Evolutionary conservation across 441 rosid species (phyloP), one percentile per base, ranked within the genome.

Genomic region (Omphalea diandra): DNA sequence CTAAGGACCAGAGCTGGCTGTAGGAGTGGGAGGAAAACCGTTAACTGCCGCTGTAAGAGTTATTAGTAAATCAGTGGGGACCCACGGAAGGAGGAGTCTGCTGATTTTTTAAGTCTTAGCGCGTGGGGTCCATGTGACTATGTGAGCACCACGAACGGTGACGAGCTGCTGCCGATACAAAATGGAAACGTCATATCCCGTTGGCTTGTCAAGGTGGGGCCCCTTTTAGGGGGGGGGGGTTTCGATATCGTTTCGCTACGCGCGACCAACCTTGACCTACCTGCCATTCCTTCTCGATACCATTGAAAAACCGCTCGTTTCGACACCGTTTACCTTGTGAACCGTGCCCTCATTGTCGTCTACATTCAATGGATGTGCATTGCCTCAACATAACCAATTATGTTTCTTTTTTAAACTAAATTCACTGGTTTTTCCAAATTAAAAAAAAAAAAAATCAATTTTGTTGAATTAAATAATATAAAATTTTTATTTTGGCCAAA

Each of bases 161-260:
- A 85, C 91, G 85, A 79, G 83, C 65, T 86, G 91, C 91, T 79
- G 83, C 90, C 80, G 68, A 65, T 74, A 15, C 6, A 26, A 50
- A 52, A 70, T 22, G 3, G 9, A 12, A 29, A n/a, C n/a, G 65
- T 29, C 65, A 7, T 1, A 31, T 57, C 27, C 52, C 0, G 50
- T 71, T 29, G 74, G 78, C 77, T 71, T 64, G 81, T 58, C 54
- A n/a, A 65, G 1, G 46, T 22, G 17, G 52, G 66, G 29, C 53
- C 52, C 60, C 2, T 3, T 26, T 1, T 27, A n/a, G n/a, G n/a
- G n/a, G n/a, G n/a, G n/a, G n/a, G n/a, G 3, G 0, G 5, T 61
- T 35, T 64, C 65, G 53, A 17, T 22, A 6, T 75, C 79, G 78
- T 36, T 17, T n/a, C n/a, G n/a, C n/a, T n/a, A n/a, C n/a, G n/a